phyloP scores from a whole-genome alignment of 768 basidiomycete species.

The Suillus subluteus region DNA sequence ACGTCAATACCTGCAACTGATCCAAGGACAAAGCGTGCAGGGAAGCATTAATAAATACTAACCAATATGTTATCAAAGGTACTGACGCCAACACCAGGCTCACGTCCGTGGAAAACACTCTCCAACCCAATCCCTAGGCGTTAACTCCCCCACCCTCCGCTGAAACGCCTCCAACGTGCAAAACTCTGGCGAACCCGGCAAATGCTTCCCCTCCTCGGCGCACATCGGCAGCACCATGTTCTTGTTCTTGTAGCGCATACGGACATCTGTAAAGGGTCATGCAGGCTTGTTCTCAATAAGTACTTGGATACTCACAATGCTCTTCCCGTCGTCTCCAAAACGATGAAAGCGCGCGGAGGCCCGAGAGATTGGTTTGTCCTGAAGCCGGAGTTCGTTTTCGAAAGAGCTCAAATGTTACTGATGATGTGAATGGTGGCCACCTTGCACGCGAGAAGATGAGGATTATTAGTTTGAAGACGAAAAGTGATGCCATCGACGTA shows the following conservation, averaged over 20 bases:
- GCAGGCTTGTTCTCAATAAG: not conserved
- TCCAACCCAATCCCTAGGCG: slow-evolving; percentile 64
- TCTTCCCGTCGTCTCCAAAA: not conserved
- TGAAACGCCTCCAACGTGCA: slow-evolving; percentile 70
- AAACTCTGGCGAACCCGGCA: slow-evolving; percentile 72
- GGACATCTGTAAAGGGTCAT: slow-evolving; percentile 46
- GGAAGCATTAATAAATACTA: no score
- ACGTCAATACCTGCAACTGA: no score
- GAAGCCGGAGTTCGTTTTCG: slow-evolving; percentile 33
- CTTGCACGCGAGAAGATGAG: slow-evolving; percentile 32
- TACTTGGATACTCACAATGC: not conserved
- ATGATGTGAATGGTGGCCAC: slow-evolving; percentile 79
- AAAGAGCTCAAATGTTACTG: slow-evolving; percentile 77
- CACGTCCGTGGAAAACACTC: slow-evolving; percentile 53
- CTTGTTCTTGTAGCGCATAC: slow-evolving; percentile 79
- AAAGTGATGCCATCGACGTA: slow-evolving; percentile 32
- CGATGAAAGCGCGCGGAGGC: not conserved
- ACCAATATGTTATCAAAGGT: no score
- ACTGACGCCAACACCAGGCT: not conserved
- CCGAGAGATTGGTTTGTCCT: no score
- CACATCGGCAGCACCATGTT: slow-evolving; percentile 67
- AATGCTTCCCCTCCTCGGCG: slow-evolving; percentile 65
- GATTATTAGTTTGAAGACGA: not conserved
- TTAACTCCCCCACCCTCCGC: slow-evolving; percentile 64
- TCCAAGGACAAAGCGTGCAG: no score